Conservation (phyloP, 495 filamentous ascomycete species). For the Penicillium simplicissimum region DNA sequence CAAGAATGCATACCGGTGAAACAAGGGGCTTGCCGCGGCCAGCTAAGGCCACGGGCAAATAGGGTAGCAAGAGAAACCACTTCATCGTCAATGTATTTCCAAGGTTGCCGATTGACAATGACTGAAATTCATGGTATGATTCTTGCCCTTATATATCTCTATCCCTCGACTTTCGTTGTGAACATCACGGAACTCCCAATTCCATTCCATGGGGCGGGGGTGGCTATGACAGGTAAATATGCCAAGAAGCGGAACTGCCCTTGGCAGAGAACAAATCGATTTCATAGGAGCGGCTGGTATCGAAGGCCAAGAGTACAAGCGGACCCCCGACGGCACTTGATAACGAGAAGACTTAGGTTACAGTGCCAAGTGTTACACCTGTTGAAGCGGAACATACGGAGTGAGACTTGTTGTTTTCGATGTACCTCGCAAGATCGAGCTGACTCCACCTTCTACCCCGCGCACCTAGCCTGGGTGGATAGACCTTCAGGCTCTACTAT, state of each 20-base stretch:
- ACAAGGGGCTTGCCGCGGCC: conserved; percentile 14
- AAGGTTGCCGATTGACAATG: background rate
- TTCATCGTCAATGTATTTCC: conserved; percentile 15
- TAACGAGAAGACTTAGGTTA: conserved; percentile 18
- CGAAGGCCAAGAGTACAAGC: conserved; percentile 8
- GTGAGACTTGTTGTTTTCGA: too few species aligned
- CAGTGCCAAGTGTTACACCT: conserved; percentile 25
- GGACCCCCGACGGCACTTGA: conserved; percentile 24
- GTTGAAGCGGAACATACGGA: too few species aligned
- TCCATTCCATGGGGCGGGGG: conserved; percentile 5
- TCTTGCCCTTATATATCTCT: conserved; percentile 10
- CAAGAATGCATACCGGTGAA: conserved; percentile 16
- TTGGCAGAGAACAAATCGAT: conserved; percentile 13
- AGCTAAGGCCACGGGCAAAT: conserved; percentile 15
- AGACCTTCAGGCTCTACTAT: background rate
- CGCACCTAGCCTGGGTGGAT: background rate
- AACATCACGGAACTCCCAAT: conserved; percentile 12
- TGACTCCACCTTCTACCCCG: background rate
- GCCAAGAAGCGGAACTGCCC: conserved; percentile 17
- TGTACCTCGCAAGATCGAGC: background rate
- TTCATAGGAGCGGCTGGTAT: conserved; percentile 14
- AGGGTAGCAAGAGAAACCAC: conserved; percentile 8
- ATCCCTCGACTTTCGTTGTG: too few species aligned
- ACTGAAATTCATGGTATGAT: background rate
- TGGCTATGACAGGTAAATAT: background rate